Evolutionary conservation across 2,329 filamentous ascomycete species (phyloP).

Genomic region (Rhynchosporium graminicola): DNA sequence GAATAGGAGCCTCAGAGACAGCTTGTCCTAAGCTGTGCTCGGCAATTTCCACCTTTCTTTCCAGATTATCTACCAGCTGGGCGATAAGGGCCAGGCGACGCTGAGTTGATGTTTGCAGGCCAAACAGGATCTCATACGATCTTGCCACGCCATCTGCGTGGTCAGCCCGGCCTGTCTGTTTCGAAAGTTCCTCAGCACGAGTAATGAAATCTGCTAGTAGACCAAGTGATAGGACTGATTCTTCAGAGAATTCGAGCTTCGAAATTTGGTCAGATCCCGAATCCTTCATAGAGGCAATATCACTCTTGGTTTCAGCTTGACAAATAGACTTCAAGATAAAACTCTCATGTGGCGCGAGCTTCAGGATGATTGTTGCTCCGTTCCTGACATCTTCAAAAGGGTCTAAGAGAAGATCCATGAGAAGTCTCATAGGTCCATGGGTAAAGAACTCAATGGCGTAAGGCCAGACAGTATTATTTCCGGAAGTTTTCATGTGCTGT

Average conservation of each 20-base stretch:
- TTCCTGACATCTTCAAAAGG: slow-evolving; percentile 90
- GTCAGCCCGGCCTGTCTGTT: slow-evolving; percentile 78
- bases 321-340: slow-evolving; percentile 16
- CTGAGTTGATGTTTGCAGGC: slow-evolving; percentile 50
- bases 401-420: slow-evolving; percentile 81
- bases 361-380: slow-evolving; percentile 53
- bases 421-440: slow-evolving; percentile 56
- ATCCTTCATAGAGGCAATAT: background rate
- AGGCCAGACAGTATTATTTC: slow-evolving; percentile 35
- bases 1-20: slow-evolving; percentile 65
- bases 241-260: too few relatives aligned
- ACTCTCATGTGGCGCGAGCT: slow-evolving; percentile 47
- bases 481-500: slow-evolving; percentile 3
- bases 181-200: slow-evolving; percentile 59
- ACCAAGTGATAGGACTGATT: slow-evolving; percentile 13
- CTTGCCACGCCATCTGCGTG: slow-evolving; percentile 90
- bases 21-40: slow-evolving; percentile 66
- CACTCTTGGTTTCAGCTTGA: background rate
- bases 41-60: slow-evolving; percentile 64
- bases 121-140: slow-evolving; percentile 68
- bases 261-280: background rate
- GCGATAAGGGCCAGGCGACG: slow-evolving; percentile 54
- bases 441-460: slow-evolving; percentile 43
- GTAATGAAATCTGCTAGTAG: slow-evolving; percentile 51
- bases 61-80: slow-evolving; percentile 60